Base-by-base conservation (phyloP, 2,329 filamentous ascomycete species). In the Alternaria sp. region DNA sequence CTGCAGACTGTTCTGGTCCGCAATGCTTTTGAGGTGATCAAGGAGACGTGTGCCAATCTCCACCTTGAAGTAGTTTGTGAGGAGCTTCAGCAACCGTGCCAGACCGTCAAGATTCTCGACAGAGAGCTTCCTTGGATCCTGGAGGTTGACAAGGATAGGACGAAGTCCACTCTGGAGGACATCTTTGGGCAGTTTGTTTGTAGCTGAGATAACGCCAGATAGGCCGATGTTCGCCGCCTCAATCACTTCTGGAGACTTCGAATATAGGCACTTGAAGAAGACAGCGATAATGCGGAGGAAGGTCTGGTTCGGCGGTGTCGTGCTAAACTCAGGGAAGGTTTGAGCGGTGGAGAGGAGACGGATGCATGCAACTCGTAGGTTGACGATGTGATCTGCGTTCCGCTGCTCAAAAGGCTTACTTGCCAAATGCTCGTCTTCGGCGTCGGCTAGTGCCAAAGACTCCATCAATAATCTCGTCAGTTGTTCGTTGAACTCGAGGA, bases 11-110 rank as follows among this genome's bases (percentile, higher is more conserved):
- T 85, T 86, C 3, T 92, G 87, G 62, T 97, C 94, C 1, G 95
- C 94, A 67, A 99, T 94, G 11, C 90, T 88, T 76, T 95, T 95
- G 81, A 97, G 91, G 73, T 99, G 96, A 68, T 98, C 95, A 10
- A 99, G 85, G n/a, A 99, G 83, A 23, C 96, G 89, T 21, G 93
- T 88, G 7, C 96, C 96, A 58, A 99, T 99, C 78, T 99, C 96
- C 1, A 98, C 94, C 81, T 99, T 99, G 82, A 99, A 99, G 79
- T 99, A 99, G 63, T 96, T 98, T 0, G 95, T 99, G 18, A 99
- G 84, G 2, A 99, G 85, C 67, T 96, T 95, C 64, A 99, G 82
- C 2, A 99, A 85, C 43, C 95, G 89, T 18, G 94, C 94, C 30
- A 99, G 84, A 25, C 97, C 97, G 77, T 98, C 94, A 5, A 99